Evolutionary conservation across 1,284 basidiomycete genomes (phyloP).

Genomic region (Ganoderma leucocontextum): DNA sequence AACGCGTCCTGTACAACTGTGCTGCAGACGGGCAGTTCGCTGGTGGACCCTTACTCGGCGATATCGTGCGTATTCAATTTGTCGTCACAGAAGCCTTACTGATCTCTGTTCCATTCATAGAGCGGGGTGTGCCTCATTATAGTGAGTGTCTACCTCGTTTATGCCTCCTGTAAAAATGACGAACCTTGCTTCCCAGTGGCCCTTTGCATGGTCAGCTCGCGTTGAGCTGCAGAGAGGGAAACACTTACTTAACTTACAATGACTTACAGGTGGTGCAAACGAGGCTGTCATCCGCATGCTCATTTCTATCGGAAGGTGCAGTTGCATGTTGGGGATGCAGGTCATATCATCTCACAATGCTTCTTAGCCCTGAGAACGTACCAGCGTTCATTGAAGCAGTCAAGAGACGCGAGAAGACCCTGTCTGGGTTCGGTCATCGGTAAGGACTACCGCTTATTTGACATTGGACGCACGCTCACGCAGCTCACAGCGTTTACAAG

Average conservation of each 20-base stretch:
- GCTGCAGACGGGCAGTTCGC: conserved; percentile 84
- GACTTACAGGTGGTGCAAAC: conserved; percentile 74
- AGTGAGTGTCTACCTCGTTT: conserved; percentile 56
- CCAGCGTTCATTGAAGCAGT: conserved; percentile 86
- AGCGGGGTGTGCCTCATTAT: conserved; percentile 84
- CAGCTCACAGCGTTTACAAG: conserved; percentile 70
- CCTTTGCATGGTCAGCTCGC: conserved; percentile 72
- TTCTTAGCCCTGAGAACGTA: conserved; percentile 77
- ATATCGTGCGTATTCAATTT: conserved; percentile 60
- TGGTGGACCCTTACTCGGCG: conserved; percentile 89
- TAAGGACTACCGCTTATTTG: conserved; percentile 40
- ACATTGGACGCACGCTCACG: neutral
- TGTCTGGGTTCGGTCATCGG: conserved; percentile 90
- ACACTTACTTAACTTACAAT: conserved; percentile 2
- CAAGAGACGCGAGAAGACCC: conserved; percentile 84
- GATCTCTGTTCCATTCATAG: conserved; percentile 42
- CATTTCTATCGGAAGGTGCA: conserved; percentile 82
- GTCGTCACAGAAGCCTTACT: neutral
- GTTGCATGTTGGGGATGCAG: neutral
- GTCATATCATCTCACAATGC: conserved; percentile 3
- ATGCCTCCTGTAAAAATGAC: conserved; percentile 6
- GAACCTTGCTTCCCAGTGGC: conserved; percentile 55
- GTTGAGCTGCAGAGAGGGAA: neutral
- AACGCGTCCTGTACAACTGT: conserved; percentile 88
- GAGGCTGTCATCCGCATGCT: conserved; percentile 93